These are phyloP conservation scores for Amorphotheca resinae DNA, from an alignment of 495 filamentous ascomycete genomes.

Conservation along the genomic window DNA sequence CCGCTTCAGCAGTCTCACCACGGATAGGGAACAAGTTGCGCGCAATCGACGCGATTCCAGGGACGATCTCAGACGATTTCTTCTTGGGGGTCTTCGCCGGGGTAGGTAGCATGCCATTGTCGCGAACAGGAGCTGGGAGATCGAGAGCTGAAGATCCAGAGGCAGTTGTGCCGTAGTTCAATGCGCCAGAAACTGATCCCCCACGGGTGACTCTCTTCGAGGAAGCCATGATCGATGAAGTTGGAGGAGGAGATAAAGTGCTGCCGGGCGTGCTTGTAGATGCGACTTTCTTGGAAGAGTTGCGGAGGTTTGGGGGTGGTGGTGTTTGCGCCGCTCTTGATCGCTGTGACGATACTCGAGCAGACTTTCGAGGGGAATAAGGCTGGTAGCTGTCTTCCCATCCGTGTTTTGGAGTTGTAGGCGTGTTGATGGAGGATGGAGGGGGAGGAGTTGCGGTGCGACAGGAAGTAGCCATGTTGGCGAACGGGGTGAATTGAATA, in stretches of 20 bases:
- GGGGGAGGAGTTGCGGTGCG: conserved; percentile 48
- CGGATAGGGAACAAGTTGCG: conserved; percentile 57
- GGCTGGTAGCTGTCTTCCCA: conserved; percentile 59
- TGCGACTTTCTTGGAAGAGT: conserved; percentile 25
- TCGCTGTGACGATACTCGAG: conserved; percentile 31
- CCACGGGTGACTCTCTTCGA: conserved; percentile 32
- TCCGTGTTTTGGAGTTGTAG: conserved; percentile 60
- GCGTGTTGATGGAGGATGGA: conserved; percentile 45
- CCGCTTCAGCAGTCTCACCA: conserved; percentile 36
- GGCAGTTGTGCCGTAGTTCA: conserved; percentile 25
- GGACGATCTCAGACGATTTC: conserved; percentile 40
- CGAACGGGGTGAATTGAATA: no score
- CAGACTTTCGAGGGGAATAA: conserved; percentile 49
- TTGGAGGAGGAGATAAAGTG: conserved; percentile 19
- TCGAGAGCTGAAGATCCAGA: conserved; percentile 28
- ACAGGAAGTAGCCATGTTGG: conserved; percentile 34
- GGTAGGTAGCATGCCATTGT: conserved; percentile 60
- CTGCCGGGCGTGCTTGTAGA: conserved; percentile 13
- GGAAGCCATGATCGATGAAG: conserved; percentile 33
- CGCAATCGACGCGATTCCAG: conserved; percentile 49
- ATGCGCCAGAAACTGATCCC: conserved; percentile 28
- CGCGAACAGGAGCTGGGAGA: conserved; percentile 18
- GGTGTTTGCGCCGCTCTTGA: conserved; percentile 10
- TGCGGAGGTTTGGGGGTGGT: conserved; percentile 25
- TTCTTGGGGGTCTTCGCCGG: conserved; percentile 82